Evolutionary conservation across 148 eudicot genomes (phyloP), one percentile per base, ranked within the genome.

Genomic region (Rhododendron ferrugineum): DNA sequence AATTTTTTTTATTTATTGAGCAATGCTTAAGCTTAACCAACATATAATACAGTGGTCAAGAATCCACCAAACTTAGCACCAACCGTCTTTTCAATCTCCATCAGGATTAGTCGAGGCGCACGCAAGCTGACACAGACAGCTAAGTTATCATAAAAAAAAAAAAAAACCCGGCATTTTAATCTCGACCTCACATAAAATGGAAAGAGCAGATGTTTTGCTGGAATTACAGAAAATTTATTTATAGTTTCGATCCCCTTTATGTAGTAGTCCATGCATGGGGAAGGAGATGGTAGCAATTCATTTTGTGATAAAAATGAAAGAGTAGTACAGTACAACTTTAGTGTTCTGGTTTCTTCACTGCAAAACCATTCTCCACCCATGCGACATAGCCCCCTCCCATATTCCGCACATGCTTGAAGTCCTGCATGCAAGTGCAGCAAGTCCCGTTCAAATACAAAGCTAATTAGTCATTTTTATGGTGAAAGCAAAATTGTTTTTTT

Each of bases 351-450:
- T 87, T 84, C 40, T 85, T 90, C 56, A 85, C 86, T 22, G 89
- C 82, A 11, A 90, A 81, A 6, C 89, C 91, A 62, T 89, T 89
- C 84, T 92, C 88, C 79, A 83, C 78, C 96, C 96, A 93, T 0
- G 91, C 93, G 72, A 83, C 82, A 75, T 92, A 93, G 11, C 96
- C 96, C 1, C 94, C 93, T 88, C 87, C 93, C 96, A 93, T 92
- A 89, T 93, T 91, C 85, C 79, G 81, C 46, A 90, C 93, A 42
- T 89, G 83, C 89, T 88, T 91, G 89, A 90, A 92, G 52, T 86
- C 92, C 96, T 93, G 86, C 83, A 81, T 92, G 86, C 81, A 78
- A 37, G 40, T 37, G 40, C 32, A 32, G 32, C 32, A 32, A 76
- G 85, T 14, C n/a, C 30, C 62, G 70, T 80, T 56, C 9, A 3